Evolutionary conservation across 169 alveolate species (phyloP), one percentile per base, ranked within the genome.

Genomic region (Plasmodium cynomolgi): DNA sequence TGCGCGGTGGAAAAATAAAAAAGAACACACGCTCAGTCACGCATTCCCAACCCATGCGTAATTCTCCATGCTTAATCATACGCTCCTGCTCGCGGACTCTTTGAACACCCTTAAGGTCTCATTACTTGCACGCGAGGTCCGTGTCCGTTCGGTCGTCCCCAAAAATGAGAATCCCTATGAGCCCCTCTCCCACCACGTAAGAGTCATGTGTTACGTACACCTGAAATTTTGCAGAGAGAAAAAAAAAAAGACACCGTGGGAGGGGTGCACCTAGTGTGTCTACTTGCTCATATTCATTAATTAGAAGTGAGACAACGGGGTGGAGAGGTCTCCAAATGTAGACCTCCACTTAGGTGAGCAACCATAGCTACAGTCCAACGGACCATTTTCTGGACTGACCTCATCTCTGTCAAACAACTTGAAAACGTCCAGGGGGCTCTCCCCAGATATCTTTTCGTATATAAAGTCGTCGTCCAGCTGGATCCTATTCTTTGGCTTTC

Each of bases 61-160:
- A 2, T 37, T 37, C 2, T 17, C 1, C 20, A 50, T 50, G 62
- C 62, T 0, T 50, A 17, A 17, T 50, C 8, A 50, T 8, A 3
- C 58, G n/a, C 58, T 11, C n/a, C n/a, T 13, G 5, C 58, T 47
- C 58, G 17, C 58, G 6, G 3, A 47, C 54, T 47, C 1, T 47
- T 13, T 11, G 58, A 13, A 62, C 31, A 68, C 31, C 4, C 17
- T 5, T 9, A 26, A 20, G 31, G 37, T 33, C 20, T 68, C 50
- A 39, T 39, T 84, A 84, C 93, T 85, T 85, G 80, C 80, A 85
- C 37, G 93, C 93, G 26, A 26, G 37, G 33, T 68, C 84, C 20
- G 80, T 26, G 39, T 75, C 93, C 86, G 85, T 85, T 74, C 39
- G 58, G n/a, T 85, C 86, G 37, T 85, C 93, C 41, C 93, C 93